Base-by-base conservation (phyloP, 192 early-diverging fungal genomes). In the Jimgerdemannia lactiflua region DNA sequence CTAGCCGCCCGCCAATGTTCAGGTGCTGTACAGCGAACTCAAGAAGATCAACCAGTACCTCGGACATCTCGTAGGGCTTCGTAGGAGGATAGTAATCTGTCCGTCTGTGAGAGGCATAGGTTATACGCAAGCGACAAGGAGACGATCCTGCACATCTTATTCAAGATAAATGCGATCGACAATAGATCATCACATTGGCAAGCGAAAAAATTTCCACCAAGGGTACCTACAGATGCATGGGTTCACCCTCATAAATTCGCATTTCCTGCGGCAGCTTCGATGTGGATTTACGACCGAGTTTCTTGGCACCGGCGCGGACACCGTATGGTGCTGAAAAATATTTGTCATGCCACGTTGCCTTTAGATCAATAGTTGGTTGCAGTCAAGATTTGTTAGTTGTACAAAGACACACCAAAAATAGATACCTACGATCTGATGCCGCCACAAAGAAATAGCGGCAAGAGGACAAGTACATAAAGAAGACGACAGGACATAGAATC, bases 301-400 rank as follows among this genome's bases (percentile, higher is more conserved):
- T 95, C 80, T 96, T 97, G 19, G 98, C 97, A 29, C 97, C 98
- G 0, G 97, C 97, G 65, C 98, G 92, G 11, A 99, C 98, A 75
- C 98, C 97, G 80, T 99, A 97, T 42, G 97, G 97, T 29, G 97
- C 92, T 87, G 79, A 67, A 69, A 4, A 4, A 59, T 59, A 59
- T 59, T 59, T 59, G 6, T 6, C 49, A 59, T 59, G 14, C 49
- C 49, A 10, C 14, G 1, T 29, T 29, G 29, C 29, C 29, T 29
- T 29, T 29, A 29, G 0, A 29, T 1, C 29, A 29, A 29, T 29
- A 1, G 29, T 29, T 29, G 29, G 29, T 29, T 29, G 29, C 29
- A 29, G 29, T 29, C 29, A 29, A 29, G 29, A 29, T 29, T 29
- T 29, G 29, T 29, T 29, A 29, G 29, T 29, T 29, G 29, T 29